Evolutionary conservation across 2,329 filamentous ascomycete species (phyloP).

Genomic region (Curvularia sp.): DNA sequence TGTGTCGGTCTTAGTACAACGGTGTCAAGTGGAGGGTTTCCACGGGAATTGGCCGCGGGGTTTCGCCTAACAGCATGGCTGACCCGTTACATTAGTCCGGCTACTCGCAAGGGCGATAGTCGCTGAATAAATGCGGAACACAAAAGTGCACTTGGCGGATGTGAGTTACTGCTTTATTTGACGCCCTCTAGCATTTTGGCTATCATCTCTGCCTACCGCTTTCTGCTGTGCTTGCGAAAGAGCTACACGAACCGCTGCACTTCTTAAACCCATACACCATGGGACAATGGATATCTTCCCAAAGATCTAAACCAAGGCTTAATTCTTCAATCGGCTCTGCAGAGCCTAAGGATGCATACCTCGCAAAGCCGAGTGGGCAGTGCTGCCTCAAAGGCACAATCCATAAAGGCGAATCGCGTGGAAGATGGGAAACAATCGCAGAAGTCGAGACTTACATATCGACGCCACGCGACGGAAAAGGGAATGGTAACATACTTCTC

Average conservation of each 20-base stretch:
- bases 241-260: background rate
- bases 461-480: constrained; percentile 32
- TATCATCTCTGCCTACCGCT: background rate
- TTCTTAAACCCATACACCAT: background rate
- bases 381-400: constrained; percentile 53
- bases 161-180: background rate
- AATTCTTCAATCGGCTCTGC: background rate
- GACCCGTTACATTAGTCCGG: background rate
- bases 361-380: constrained; percentile 44
- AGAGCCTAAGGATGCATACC: constrained; percentile 13
- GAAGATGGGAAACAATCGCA: constrained; percentile 44
- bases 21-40: background rate
- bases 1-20: background rate
- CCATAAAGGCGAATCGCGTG: constrained; percentile 51
- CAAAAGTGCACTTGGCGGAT: background rate
- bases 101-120: background rate
- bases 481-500: constrained; percentile 54
- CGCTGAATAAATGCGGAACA: background rate
- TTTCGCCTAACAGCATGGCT: background rate
- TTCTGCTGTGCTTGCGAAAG: background rate
- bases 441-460: constrained; percentile 52
- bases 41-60: background rate
- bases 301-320: background rate
- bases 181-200: background rate
- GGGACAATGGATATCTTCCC: background rate